phyloP scores from a whole-genome alignment of 192 early-diverging fungal species.

The Entophlyctis luteolus region DNA sequence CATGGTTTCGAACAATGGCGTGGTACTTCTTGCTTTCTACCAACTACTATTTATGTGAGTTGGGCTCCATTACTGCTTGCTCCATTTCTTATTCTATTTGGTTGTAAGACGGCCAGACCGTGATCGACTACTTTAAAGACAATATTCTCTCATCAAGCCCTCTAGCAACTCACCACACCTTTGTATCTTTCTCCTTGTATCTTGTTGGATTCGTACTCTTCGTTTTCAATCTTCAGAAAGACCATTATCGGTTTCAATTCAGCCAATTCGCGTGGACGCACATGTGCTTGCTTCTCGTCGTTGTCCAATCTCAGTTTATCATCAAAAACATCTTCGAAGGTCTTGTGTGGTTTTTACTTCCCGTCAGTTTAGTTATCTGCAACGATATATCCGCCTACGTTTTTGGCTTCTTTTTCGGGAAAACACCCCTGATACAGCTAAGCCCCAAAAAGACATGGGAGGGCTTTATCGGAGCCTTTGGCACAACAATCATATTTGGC shows the following conservation, averaged over 20 bases:
- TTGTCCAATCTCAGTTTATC: conserved; percentile 91
- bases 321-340: conserved; percentile 98
- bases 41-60: conserved; percentile 75
- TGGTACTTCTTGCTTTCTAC: conserved; percentile 90
- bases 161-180: conserved; percentile 88
- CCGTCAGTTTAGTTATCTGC: conserved; percentile 80
- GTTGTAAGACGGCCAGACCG: conserved; percentile 74
- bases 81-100: not conserved
- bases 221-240: conserved; percentile 88
- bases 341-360: conserved; percentile 94
- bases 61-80: not conserved
- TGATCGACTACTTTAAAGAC: conserved; percentile 85
- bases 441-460: conserved; percentile 98
- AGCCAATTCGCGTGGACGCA: conserved; percentile 96
- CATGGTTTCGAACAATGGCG: conserved; percentile 85
- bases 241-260: conserved; percentile 92
- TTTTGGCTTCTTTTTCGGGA: conserved; percentile 93
- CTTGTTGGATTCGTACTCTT: conserved; percentile 87
- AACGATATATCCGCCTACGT: conserved; percentile 97
- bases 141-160: conserved; percentile 80
- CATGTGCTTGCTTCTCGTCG: conserved; percentile 89
- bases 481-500: conserved; percentile 84
- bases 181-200: conserved; percentile 90
- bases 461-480: conserved; percentile 86
- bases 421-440: conserved; percentile 84